Evolutionary conservation across 768 basidiomycete species (phyloP).

Genomic region (Serendipita sp.): DNA sequence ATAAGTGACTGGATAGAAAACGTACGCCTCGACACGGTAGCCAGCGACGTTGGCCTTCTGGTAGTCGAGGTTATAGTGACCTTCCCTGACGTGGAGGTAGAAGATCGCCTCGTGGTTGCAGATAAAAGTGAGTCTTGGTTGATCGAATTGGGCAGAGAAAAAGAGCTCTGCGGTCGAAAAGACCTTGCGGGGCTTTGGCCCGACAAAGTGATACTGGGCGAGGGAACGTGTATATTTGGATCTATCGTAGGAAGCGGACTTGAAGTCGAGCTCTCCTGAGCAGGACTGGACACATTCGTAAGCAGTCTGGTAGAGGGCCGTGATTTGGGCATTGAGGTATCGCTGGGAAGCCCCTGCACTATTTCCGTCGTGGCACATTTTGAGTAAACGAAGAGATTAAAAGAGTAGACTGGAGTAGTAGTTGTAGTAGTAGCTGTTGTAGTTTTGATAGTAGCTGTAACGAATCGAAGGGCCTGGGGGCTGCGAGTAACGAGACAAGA

Average conservation of each 20-base stretch:
- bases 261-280: background rate
- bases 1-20: background rate
- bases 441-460: background rate
- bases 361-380: slow-evolving; percentile 10
- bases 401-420: background rate
- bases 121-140: slow-evolving; percentile 19
- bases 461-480: background rate
- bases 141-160: slow-evolving; percentile 13
- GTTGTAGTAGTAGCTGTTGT: background rate
- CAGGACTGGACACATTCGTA: slow-evolving; percentile 10
- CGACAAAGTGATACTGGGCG: slow-evolving; percentile 10
- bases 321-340: slow-evolving; percentile 13
- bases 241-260: slow-evolving; percentile 7
- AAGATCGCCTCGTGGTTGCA: slow-evolving; percentile 22
- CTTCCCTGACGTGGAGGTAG: slow-evolving; percentile 14
- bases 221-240: slow-evolving; percentile 11
- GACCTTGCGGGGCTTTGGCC: slow-evolving; percentile 5
- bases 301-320: slow-evolving; percentile 12
- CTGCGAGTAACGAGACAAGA: background rate
- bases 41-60: slow-evolving; percentile 3
- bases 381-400: background rate
- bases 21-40: background rate
- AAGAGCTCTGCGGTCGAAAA: slow-evolving; percentile 7
- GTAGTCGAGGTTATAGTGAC: slow-evolving; percentile 16
- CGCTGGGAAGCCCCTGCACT: slow-evolving; percentile 9